These are phyloP conservation scores for Ustilago sp. DNA, from an alignment of 1,284 basidiomycete species.

Conservation along the genomic window DNA sequence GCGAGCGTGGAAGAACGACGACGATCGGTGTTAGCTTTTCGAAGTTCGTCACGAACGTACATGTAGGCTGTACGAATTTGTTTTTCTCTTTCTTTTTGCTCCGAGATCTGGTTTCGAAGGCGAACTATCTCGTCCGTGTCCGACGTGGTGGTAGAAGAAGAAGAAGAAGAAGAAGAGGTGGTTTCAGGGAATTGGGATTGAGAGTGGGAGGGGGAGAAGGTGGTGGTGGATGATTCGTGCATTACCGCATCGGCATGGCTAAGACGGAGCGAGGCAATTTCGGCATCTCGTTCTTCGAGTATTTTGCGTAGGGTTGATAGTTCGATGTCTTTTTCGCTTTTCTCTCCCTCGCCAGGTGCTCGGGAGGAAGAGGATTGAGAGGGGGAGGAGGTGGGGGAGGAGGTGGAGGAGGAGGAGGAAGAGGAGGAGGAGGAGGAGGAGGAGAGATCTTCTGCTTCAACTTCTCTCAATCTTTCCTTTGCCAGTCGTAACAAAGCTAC, in stretches of 20 bases:
- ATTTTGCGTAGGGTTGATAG: slow-evolving; percentile 15
- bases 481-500: slow-evolving; percentile 31
- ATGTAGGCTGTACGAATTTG: slow-evolving; percentile 61
- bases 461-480: slow-evolving; percentile 36
- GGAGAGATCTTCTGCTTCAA: slow-evolving; percentile 18
- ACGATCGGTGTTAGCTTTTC: slow-evolving; percentile 49
- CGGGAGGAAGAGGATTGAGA: no score
- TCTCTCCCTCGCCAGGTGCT: background rate
- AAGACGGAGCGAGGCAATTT: slow-evolving; percentile 36
- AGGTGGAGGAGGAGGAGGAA: background rate
- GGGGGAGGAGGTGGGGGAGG: background rate
- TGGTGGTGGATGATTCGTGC: background rate
- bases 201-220: no score
- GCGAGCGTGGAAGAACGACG: slow-evolving; percentile 21
- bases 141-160: background rate
- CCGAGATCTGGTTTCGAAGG: slow-evolving; percentile 36
- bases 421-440: background rate
- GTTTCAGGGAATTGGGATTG: background rate
- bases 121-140: slow-evolving; percentile 18
- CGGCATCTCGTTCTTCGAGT: slow-evolving; percentile 35
- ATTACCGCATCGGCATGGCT: slow-evolving; percentile 40
- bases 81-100: slow-evolving; percentile 52
- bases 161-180: background rate
- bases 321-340: background rate
- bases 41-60: slow-evolving; percentile 57